These are phyloP conservation scores for Eimeria maxima DNA, from an alignment of 169 alveolate species.

Conservation along the genomic window DNA sequence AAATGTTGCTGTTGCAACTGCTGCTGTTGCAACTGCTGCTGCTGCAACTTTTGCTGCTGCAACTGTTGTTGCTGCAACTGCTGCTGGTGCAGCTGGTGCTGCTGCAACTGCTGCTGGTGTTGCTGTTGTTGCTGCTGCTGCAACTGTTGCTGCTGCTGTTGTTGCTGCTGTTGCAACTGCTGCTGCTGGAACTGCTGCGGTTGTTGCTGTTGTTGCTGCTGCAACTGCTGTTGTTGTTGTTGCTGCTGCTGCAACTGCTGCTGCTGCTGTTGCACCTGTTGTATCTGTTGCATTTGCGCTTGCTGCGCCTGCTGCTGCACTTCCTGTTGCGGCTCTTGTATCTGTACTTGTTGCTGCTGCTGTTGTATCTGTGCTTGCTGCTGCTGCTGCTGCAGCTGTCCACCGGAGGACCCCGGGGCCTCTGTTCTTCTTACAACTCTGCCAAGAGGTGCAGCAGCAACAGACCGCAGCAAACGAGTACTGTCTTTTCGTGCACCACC, in stretches of 20 bases:
- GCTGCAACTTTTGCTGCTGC: neutral
- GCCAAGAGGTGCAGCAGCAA: slow-evolving; percentile 49
- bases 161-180: neutral
- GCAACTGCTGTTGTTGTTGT: no score
- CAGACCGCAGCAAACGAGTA: neutral
- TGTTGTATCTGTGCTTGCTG: neutral
- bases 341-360: no score
- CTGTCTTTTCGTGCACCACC: slow-evolving; percentile 22
- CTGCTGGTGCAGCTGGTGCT: neutral
- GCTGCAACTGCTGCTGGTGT: no score
- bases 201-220: neutral
- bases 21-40: neutral
- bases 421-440: slow-evolving; percentile 8
- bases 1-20: neutral
- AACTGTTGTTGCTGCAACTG: neutral
- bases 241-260: no score
- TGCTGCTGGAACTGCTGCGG: neutral
- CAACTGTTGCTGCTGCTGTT: no score
- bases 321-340: no score
- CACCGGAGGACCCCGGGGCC: neutral
- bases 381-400: slow-evolving; percentile 19
- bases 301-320: no score
- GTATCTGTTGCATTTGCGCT: no score
- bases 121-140: no score
- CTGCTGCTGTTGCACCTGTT: no score